A percentile compares a stretch with the other conserved stretches of the same genome.
phyloP scores from a whole-genome alignment of 108 stramenopile species.

The Skeletonema tropicum region DNA sequence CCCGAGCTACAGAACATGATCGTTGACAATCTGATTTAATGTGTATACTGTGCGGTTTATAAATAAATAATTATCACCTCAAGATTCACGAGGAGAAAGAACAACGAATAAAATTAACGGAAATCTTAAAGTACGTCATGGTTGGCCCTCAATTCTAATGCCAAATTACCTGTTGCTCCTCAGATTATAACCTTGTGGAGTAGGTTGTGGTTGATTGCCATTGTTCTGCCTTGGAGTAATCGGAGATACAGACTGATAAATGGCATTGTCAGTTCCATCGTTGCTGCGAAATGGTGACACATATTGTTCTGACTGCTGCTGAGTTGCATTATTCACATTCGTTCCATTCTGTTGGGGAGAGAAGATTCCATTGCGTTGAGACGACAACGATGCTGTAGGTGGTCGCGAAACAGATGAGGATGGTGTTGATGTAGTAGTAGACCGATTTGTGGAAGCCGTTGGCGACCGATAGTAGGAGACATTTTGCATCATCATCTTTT shows the following conservation, averaged over 20 bases:
- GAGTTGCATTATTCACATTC: conserved; percentile 7
- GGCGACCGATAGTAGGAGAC: conserved; percentile 43
- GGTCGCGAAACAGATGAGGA: conserved; percentile 13
- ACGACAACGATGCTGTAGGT: conserved; percentile 31
- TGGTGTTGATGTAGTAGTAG: conserved; percentile 2
- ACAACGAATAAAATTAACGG: not conserved
- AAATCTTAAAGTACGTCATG: no score
- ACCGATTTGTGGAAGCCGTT: conserved; percentile 23
- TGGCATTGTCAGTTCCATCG: conserved; percentile 27
- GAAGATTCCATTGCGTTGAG: conserved; percentile 45
- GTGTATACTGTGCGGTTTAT: not conserved
- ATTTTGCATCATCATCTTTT: conserved; percentile 39
- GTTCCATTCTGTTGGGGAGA: conserved; percentile 20
- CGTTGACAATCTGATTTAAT: not conserved
- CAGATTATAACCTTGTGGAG: not conserved
- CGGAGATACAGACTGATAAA: conserved; percentile 38
- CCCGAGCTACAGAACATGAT: not conserved
- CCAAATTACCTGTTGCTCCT: conserved; percentile 7
- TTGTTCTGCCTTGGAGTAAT: conserved; percentile 29
- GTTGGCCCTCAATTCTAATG: no score
- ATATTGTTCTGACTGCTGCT: conserved; percentile 12
- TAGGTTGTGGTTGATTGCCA: not conserved
- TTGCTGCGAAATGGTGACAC: conserved; percentile 22
- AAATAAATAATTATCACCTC: not conserved
- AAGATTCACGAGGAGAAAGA: not conserved